Percentiles rank a stretch among this genome's conserved stretches.
Evolutionary conservation across 2,329 filamentous ascomycete species (phyloP).

Genomic region (Mollisia scopiformis): DNA sequence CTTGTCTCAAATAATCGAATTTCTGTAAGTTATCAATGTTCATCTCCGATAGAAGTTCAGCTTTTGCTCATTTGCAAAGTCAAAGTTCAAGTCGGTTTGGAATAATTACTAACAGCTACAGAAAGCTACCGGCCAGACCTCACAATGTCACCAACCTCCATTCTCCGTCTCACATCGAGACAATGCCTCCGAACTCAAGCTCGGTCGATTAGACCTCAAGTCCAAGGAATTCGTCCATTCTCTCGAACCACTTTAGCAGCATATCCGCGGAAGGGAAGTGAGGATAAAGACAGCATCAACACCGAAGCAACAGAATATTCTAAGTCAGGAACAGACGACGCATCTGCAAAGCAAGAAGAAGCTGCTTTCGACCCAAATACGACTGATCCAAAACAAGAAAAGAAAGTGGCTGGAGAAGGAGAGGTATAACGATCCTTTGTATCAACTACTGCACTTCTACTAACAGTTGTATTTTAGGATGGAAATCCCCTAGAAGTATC

Average conservation of each 20-base stretch:
- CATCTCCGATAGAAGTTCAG: not conserved
- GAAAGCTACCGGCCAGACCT: not conserved
- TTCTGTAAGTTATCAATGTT: not conserved
- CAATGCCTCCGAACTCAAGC: not conserved
- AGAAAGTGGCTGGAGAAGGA: conserved; percentile 43
- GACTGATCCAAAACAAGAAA: conserved; percentile 68
- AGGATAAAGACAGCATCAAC: conserved; percentile 65
- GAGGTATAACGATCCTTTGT: conserved; percentile 10
- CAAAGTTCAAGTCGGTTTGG: not conserved
- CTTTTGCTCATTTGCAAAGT: not conserved
- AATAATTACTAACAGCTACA: not conserved
- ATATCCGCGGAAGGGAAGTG: conserved; percentile 19
- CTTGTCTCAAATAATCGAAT: not conserved
- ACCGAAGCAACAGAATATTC: conserved; percentile 69
- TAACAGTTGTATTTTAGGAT: conserved; percentile 24
- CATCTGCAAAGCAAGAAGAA: conserved; percentile 55
- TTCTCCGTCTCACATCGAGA: not conserved
- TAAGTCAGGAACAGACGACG: conserved; percentile 66
- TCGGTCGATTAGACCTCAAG: not conserved
- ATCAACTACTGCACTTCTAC: not conserved
- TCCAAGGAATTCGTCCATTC: not conserved
- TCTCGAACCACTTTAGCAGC: not conserved
- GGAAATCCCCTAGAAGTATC: conserved; percentile 60
- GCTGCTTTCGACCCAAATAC: conserved; percentile 71
- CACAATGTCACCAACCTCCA: conserved; percentile 1